Evolutionary conservation across 108 stramenopile species (phyloP).

Genomic region (Stephanodiscus triporus): DNA sequence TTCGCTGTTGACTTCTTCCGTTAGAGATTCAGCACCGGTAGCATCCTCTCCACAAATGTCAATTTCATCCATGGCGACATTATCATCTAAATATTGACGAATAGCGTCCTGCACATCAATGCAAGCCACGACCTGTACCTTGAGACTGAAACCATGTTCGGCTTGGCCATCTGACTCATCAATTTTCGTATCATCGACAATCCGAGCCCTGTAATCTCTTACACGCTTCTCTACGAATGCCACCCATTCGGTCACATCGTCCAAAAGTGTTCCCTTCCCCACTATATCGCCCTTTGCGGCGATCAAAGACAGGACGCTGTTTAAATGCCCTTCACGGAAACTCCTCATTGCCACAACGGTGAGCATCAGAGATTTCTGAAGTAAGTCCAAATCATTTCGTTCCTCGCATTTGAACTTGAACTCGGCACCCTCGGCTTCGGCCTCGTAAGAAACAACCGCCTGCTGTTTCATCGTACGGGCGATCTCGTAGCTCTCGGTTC

Average conservation of each 20-base stretch:
- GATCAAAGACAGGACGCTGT: neutral
- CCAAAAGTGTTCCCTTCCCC: neutral
- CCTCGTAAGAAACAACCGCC: conserved; percentile 47
- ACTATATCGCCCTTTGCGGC: neutral
- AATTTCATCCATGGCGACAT: neutral
- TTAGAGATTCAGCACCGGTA: neutral
- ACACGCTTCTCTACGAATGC: conserved; percentile 20
- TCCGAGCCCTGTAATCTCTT: conserved; percentile 14
- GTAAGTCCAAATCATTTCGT: conserved; percentile 47
- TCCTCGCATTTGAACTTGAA: conserved; percentile 57
- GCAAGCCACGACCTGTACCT: conserved; percentile 23
- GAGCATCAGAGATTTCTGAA: conserved; percentile 41
- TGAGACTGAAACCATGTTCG: conserved; percentile 30
- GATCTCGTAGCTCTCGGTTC: conserved; percentile 52
- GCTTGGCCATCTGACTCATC: conserved; percentile 7
- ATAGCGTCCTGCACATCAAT: conserved; percentile 38
- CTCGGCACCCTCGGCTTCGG: conserved; percentile 41
- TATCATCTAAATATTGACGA: conserved; percentile 21
- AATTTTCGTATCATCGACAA: conserved; percentile 14
- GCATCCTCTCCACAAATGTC: conserved; percentile 6
- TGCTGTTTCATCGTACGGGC: conserved; percentile 41
- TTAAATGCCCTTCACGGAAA: conserved; percentile 29
- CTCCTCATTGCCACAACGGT: conserved; percentile 28
- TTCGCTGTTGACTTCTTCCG: neutral
- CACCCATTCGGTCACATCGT: conserved; percentile 34